phyloP scores from a whole-genome alignment of 2,329 filamentous ascomycete species.

The Aciculosporium take region DNA sequence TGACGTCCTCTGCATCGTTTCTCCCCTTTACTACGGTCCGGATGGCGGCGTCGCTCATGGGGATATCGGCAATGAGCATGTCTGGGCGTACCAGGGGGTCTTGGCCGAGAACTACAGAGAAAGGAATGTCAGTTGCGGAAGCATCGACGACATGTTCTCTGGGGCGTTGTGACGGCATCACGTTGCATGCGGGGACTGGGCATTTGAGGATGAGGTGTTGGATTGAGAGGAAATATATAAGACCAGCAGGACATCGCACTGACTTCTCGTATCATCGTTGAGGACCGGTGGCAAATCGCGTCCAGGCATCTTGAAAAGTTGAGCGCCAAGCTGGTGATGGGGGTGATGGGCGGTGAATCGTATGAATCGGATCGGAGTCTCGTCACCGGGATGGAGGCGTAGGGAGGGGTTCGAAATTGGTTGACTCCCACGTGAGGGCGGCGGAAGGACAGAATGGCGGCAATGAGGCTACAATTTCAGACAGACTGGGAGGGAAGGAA shows the following conservation, averaged over 20 bases:
- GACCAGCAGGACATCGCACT: conserved; percentile 10
- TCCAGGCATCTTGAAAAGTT: conserved; percentile 24
- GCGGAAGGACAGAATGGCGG: no score
- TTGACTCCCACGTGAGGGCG: no score
- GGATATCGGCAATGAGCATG: conserved; percentile 75
- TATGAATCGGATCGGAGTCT: no score
- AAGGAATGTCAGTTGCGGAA: conserved; percentile 9
- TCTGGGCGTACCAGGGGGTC: conserved; percentile 84
- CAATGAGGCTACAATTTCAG: no score
- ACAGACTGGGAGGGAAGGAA: no score
- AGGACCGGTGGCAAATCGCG: conserved; percentile 25
- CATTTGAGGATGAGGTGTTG: not conserved
- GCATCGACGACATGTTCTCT: not conserved
- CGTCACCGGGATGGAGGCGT: no score
- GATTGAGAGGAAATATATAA: not conserved
- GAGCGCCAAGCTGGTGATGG: not conserved
- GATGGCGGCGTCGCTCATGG: conserved; percentile 47
- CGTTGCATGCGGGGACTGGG: not conserved
- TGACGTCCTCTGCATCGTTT: conserved; percentile 54
- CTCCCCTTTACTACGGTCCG: conserved; percentile 59
- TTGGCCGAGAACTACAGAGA: conserved; percentile 67
- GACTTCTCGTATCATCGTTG: conserved; percentile 31
- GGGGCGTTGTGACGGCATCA: not conserved
- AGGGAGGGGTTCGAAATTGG: no score
- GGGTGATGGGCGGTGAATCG: no score